Percentiles rank a stretch among this genome's conserved stretches.
phyloP scores from a whole-genome alignment of 192 early-diverging fungal genomes.

The Coemansia sp. region DNA sequence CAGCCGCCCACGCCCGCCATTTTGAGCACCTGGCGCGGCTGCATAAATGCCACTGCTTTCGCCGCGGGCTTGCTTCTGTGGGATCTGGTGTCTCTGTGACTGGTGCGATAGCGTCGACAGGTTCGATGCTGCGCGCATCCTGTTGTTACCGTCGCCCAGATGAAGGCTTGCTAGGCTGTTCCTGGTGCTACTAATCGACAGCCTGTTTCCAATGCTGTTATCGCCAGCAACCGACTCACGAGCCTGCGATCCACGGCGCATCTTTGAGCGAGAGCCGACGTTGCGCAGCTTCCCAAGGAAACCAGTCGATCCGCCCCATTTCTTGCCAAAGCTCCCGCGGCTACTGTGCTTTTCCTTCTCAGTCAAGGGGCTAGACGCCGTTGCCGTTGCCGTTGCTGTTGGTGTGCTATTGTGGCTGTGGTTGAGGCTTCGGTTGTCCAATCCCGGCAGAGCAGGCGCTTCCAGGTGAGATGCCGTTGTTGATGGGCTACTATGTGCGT shows the following conservation, averaged over 20 bases:
- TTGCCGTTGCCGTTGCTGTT: constrained; percentile 5
- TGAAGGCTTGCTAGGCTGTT: constrained; percentile 22
- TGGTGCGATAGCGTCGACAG: constrained; percentile 25
- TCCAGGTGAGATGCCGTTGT: constrained; percentile 18
- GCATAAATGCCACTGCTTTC: neutral
- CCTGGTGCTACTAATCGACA: constrained; percentile 17
- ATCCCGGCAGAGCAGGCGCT: neutral
- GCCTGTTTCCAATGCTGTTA: neutral
- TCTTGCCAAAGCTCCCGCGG: constrained; percentile 30
- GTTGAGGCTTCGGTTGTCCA: constrained; percentile 1
- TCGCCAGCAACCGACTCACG: constrained; percentile 15
- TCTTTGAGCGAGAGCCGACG: constrained; percentile 37
- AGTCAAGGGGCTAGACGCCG: constrained; percentile 1
- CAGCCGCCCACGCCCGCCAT: constrained; percentile 2
- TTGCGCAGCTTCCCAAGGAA: constrained; percentile 47
- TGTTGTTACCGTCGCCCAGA: constrained; percentile 12
- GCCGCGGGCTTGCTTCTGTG: neutral
- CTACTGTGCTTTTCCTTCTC: constrained; percentile 9
- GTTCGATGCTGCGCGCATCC: constrained; percentile 28
- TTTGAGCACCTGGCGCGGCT: constrained; percentile 2
- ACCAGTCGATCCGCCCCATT: constrained; percentile 25
- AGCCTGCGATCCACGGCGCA: constrained; percentile 24
- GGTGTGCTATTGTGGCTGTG: constrained; percentile 2
- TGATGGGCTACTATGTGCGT: constrained; percentile 16
- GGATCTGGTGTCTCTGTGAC: neutral